phyloP scores from a whole-genome alignment of 345 rosid genomes.

The Populus euphratica region DNA sequence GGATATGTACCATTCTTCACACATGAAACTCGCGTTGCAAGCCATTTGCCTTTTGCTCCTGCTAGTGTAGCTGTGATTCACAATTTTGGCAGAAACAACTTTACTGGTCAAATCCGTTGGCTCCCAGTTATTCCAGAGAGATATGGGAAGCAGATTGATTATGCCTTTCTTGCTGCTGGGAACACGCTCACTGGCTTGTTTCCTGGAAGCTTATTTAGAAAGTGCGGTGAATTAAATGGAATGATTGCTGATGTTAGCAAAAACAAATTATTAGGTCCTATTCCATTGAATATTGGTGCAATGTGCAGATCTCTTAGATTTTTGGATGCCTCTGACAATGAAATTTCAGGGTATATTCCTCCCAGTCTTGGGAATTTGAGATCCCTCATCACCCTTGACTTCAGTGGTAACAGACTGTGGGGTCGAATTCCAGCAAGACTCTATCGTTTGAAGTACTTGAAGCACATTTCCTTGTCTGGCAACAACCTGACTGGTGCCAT shows the following conservation, averaged over 20 bases:
- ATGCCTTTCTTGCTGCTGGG: slow-evolving; percentile 32
- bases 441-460: slow-evolving; percentile 14
- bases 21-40: slow-evolving; percentile 4
- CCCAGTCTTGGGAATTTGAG: slow-evolving; percentile 23
- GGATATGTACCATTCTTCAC: slow-evolving; percentile 12
- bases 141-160: slow-evolving; percentile 20
- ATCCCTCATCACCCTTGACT: slow-evolving; percentile 27
- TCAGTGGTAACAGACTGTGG: slow-evolving; percentile 22
- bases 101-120: slow-evolving; percentile 22
- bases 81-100: slow-evolving; percentile 26
- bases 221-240: slow-evolving; percentile 20
- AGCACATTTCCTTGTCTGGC: slow-evolving; percentile 22
- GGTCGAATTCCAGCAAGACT: slow-evolving; percentile 26
- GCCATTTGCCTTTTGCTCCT: slow-evolving; percentile 9
- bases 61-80: slow-evolving; percentile 16
- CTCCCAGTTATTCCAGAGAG: slow-evolving; percentile 19
- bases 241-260: slow-evolving; percentile 26
- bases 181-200: slow-evolving; percentile 26
- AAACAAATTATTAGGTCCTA: slow-evolving; percentile 21
- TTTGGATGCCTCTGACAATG: slow-evolving; percentile 31
- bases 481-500: slow-evolving; percentile 24
- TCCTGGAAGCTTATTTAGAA: slow-evolving; percentile 19
- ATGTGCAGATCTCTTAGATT: slow-evolving; percentile 25
- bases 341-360: slow-evolving; percentile 24
- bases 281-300: slow-evolving; percentile 22